Conservation (phyloP, 371 early-diverging fungal genomes). For the Coemansia linderi region DNA sequence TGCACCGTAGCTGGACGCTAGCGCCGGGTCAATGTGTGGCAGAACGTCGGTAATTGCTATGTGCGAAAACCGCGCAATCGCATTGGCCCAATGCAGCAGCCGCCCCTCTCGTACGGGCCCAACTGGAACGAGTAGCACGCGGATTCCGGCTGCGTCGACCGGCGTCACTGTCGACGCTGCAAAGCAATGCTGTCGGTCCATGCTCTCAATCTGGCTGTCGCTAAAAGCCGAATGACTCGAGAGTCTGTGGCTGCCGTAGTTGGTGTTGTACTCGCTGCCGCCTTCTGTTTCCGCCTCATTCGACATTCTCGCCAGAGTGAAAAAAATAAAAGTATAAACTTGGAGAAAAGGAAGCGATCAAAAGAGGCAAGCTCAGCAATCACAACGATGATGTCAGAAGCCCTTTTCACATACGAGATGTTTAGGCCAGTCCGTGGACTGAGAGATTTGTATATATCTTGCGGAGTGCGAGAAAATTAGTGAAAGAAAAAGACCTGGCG, state of each 20-base stretch:
- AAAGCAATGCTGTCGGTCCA: slow-evolving; percentile 26
- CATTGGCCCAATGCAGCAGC: slow-evolving; percentile 33
- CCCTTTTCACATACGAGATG: too few species aligned
- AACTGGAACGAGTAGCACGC: slow-evolving; percentile 52
- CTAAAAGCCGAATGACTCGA: slow-evolving; percentile 20
- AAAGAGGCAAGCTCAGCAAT: background rate
- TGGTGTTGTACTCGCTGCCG: slow-evolving; percentile 1
- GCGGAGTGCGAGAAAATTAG: background rate
- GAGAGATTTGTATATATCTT: background rate
- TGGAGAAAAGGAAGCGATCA: background rate
- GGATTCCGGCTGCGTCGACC: slow-evolving; percentile 51
- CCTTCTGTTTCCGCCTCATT: background rate
- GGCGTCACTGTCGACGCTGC: slow-evolving; percentile 38
- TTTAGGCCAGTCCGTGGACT: background rate
- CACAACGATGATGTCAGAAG: slow-evolving; percentile 2
- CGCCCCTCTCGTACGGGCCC: slow-evolving; percentile 42
- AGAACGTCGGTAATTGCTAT: slow-evolving; percentile 36
- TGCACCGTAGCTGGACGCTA: slow-evolving; percentile 16
- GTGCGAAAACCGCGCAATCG: slow-evolving; percentile 27
- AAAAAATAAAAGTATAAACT: background rate
- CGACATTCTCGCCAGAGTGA: slow-evolving; percentile 5
- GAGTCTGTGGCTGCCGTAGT: slow-evolving; percentile 14
- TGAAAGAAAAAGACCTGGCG: background rate
- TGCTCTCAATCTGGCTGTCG: slow-evolving; percentile 14
- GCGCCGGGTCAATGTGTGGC: slow-evolving; percentile 27